phyloP scores from a whole-genome alignment of 371 early-diverging fungal genomes.

The Rhizopus arrhizus region DNA sequence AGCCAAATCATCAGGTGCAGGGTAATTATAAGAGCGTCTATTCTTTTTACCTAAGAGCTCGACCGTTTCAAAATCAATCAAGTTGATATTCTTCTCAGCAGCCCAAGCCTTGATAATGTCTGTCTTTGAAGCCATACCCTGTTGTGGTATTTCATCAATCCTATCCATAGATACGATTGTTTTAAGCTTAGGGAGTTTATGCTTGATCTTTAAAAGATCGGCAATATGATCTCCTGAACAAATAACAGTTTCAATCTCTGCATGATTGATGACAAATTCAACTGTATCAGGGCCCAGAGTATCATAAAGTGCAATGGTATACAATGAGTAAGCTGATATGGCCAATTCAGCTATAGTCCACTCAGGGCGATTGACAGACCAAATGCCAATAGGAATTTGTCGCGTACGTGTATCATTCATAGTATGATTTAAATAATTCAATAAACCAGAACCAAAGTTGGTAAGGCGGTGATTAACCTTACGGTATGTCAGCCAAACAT shows the following conservation, averaged over 20 bases:
- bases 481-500: constrained; percentile 75
- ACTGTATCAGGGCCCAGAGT: constrained; percentile 84
- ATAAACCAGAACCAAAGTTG: constrained; percentile 64
- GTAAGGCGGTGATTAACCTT: constrained; percentile 64
- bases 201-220: constrained; percentile 48
- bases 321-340: constrained; percentile 48
- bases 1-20: constrained; percentile 67
- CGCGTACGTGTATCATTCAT: constrained; percentile 29
- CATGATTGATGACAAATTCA: constrained; percentile 63
- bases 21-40: constrained; percentile 37
- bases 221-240: constrained; percentile 69
- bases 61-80: constrained; percentile 64
- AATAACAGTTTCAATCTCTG: constrained; percentile 70
- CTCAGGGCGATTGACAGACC: constrained; percentile 85
- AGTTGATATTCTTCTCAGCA: constrained; percentile 45
- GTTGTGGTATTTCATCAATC: constrained; percentile 41
- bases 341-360: constrained; percentile 84
- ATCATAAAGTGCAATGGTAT: constrained; percentile 92
- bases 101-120: constrained; percentile 54
- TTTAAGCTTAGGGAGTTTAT: constrained; percentile 62
- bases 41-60: constrained; percentile 57
- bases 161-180: constrained; percentile 77
- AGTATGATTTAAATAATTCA: constrained; percentile 44
- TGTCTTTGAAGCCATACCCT: constrained; percentile 42
- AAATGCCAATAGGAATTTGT: constrained; percentile 59